phyloP scores from a whole-genome alignment of 2,329 filamentous ascomycete species.

The Didymella keratinophila region DNA sequence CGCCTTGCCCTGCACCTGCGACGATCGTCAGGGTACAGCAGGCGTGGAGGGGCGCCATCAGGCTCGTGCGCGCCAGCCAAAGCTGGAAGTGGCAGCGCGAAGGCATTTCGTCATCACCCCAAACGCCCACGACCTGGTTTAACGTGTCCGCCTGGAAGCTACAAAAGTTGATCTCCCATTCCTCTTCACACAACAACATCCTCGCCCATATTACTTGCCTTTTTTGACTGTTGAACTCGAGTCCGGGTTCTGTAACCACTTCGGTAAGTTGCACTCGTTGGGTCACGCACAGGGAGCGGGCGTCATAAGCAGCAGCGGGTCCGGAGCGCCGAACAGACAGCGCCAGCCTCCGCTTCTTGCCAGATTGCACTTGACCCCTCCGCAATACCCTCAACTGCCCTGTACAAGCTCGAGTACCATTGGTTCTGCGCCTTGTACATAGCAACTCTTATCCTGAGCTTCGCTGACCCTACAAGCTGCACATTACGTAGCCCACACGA shows the following conservation, averaged over 20 bases:
- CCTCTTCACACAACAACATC: conserved; percentile 18
- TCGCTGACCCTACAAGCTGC: conserved; percentile 38
- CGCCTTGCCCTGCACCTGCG: conserved; percentile 21
- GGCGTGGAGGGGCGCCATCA: conserved; percentile 24
- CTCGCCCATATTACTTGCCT: conserved; percentile 10
- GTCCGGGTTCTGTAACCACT: conserved; percentile 25
- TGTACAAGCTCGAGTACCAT: conserved; percentile 22
- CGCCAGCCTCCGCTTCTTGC: conserved; percentile 45
- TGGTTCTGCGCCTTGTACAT: conserved; percentile 26
- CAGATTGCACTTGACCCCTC: conserved; percentile 45
- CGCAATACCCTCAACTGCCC: conserved; percentile 27
- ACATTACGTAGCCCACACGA: conserved; percentile 40
- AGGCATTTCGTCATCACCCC: conserved; percentile 48
- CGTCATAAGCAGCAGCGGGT: conserved; percentile 42
- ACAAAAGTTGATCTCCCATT: conserved; percentile 30
- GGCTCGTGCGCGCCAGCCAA: conserved; percentile 34
- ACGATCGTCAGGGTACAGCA: conserved; percentile 41
- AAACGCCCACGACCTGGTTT: conserved; percentile 43
- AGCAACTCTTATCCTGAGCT: conserved; percentile 25
- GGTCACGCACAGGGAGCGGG: conserved; percentile 35
- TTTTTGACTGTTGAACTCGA: conserved; percentile 6
- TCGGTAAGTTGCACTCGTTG: conserved; percentile 40
- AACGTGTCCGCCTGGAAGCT: conserved; percentile 35
- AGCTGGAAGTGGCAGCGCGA: conserved; percentile 29
- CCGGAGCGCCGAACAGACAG: conserved; percentile 33